Evolutionary conservation across 176 grass and related monocot genomes (phyloP).

Genomic region (Oropetium thomaeum): DNA sequence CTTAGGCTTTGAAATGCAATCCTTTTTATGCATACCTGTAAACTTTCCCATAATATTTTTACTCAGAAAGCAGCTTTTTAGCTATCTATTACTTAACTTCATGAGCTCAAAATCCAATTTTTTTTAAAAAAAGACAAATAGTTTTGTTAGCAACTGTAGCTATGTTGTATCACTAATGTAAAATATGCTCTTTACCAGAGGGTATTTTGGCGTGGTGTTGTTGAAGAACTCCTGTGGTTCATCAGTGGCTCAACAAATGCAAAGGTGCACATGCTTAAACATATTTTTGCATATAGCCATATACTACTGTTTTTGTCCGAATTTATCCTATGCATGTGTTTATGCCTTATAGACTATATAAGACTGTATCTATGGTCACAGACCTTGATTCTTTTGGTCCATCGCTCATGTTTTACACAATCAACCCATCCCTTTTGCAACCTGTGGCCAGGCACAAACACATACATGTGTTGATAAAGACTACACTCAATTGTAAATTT

Average conservation of each 20-base stretch:
- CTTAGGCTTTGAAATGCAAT: neutral
- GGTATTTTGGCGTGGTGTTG: conserved; percentile 84
- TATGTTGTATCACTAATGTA: conserved; percentile 8
- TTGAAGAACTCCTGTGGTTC: conserved; percentile 94
- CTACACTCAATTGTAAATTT: neutral
- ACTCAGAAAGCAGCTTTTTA: neutral
- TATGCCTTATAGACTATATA: no score
- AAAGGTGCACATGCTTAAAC: conserved; percentile 47
- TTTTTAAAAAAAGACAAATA: conserved; percentile 15
- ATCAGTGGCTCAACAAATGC: conserved; percentile 85
- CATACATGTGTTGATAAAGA: neutral
- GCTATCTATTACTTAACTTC: neutral
- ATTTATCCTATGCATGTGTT: conserved; percentile 6
- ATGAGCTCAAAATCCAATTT: neutral
- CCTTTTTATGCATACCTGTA: neutral
- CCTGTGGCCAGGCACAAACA: neutral
- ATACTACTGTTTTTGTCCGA: neutral
- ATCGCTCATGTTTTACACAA: neutral
- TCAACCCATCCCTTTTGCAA: neutral
- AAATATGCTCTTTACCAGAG: conserved; percentile 45
- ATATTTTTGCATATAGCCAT: neutral
- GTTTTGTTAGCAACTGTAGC: neutral
- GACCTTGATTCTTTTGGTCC: neutral
- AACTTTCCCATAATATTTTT: neutral
- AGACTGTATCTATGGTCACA: neutral